Percentiles rank a stretch among this genome's conserved stretches.
phyloP scores from a whole-genome alignment of 1,284 basidiomycete species.

The Fomes fomentarius region DNA sequence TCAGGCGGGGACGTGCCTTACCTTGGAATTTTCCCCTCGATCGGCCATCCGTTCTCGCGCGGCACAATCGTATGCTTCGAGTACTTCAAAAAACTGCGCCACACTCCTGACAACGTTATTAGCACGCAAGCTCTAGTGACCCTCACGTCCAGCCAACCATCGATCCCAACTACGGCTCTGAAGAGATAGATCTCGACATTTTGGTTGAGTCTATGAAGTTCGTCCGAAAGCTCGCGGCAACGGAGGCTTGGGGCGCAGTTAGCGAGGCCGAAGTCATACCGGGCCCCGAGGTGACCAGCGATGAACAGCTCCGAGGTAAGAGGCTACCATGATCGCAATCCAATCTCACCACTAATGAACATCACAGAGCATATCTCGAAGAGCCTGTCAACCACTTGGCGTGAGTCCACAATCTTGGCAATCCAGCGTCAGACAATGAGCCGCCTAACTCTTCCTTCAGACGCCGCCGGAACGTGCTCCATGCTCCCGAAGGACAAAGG shows the following conservation, averaged over 20 bases:
- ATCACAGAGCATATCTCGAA: constrained; percentile 8
- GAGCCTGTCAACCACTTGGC: constrained; percentile 17
- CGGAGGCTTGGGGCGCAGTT: constrained; percentile 10
- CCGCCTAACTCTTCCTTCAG: background rate
- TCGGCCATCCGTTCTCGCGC: constrained; percentile 33
- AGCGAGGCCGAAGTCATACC: constrained; percentile 15
- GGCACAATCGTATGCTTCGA: constrained; percentile 38
- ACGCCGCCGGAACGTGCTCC: constrained; percentile 41
- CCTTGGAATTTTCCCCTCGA: constrained; percentile 10
- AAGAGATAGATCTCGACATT: constrained; percentile 38
- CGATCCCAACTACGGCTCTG: constrained; percentile 46
- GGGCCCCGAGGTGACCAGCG: constrained; percentile 7
- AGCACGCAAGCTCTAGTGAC: constrained; percentile 40
- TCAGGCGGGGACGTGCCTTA: constrained; percentile 26
- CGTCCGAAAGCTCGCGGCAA: constrained; percentile 23
- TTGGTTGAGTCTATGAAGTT: constrained; percentile 45
- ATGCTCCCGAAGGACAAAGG: constrained; percentile 58
- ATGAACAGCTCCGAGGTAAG: constrained; percentile 19
- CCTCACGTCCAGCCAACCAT: constrained; percentile 41
- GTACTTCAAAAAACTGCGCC: background rate
- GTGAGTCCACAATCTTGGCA: too few species aligned
- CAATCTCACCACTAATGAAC: background rate
- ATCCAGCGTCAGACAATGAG: background rate
- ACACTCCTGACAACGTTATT: too few species aligned
- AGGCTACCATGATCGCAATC: background rate